These are phyloP conservation scores for Bipolaris oryzae DNA, from an alignment of 2,329 filamentous ascomycete genomes.

Conservation along the genomic window DNA sequence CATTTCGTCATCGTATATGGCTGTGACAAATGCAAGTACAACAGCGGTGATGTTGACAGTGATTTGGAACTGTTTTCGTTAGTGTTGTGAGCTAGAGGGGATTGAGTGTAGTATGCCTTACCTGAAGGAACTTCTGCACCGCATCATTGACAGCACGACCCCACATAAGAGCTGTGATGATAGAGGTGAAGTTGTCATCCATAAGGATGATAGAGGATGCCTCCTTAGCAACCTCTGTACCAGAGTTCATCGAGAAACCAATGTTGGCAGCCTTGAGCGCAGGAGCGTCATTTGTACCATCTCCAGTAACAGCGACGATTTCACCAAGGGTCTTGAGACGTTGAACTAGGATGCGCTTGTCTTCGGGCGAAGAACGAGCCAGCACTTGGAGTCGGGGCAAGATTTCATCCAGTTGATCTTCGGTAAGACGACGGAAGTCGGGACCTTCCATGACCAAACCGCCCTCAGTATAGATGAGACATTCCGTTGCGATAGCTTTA, in stretches of 20 bases:
- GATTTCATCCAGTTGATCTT: conserved; percentile 77
- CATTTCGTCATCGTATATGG: conserved; percentile 81
- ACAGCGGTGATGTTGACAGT: conserved; percentile 98
- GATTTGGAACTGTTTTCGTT: conserved; percentile 71
- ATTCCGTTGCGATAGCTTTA: conserved; percentile 93
- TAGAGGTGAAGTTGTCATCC: conserved; percentile 97
- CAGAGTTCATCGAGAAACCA: conserved; percentile 92
- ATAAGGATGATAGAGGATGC: conserved; percentile 97
- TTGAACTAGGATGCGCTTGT: conserved; percentile 95
- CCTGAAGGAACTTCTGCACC: conserved; percentile 92
- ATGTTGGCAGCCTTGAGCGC: conserved; percentile 98
- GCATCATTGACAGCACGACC: conserved; percentile 98
- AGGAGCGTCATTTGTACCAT: conserved; percentile 96
- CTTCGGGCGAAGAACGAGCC: conserved; percentile 91
- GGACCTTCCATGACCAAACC: conserved; percentile 85
- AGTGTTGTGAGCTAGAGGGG: background rate
- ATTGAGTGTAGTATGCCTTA: conserved; percentile 42
- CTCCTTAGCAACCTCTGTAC: conserved; percentile 93
- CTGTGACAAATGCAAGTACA: conserved; percentile 94
- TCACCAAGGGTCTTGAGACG: conserved; percentile 87
- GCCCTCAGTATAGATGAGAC: conserved; percentile 80
- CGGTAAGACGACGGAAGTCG: conserved; percentile 83
- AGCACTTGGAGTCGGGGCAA: conserved; percentile 85
- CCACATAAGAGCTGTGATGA: conserved; percentile 92
- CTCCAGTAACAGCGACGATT: conserved; percentile 97